Base-by-base conservation (phyloP, 768 basidiomycete genomes). In the Antrodiella citrinella region DNA sequence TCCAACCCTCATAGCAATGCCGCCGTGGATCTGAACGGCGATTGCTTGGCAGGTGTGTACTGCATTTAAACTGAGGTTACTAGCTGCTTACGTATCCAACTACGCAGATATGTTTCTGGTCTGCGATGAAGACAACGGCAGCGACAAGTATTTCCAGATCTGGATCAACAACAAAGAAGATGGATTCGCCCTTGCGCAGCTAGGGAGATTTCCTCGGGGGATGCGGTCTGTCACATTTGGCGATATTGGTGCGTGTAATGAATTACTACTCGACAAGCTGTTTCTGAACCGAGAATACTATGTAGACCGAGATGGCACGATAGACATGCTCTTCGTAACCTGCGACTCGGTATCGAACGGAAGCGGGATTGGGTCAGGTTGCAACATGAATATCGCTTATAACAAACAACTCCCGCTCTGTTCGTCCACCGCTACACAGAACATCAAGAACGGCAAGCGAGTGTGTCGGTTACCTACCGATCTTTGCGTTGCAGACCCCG, bases 1-100 rank as follows among this genome's bases (percentile, higher is more conserved):
- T 78, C 89, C 10, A 82, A 84, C 55, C 94, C 95, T 4, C 96
- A 98, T 62, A 92, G 88, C 62, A 96, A 94, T 65, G 94, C 93
- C 0, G 86, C 93, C 15, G 78, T 98, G 3, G 96, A 99, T 60
- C 69, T 99, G 35, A 81, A 98, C 54, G 96, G 96, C 11, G 96
- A 99, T 65, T 98, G 96, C 65, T 74, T 96, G 3, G 91, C 94
- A 54, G 91, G 91, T 86, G 53, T 54, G 73, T 67, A 9, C 20
- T n/a, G 30, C 10, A 38, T 38, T 38, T 18, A 38, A 10, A 38
- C 10, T 18, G 35, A 38, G 35, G 10, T 22, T 15, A 19, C 5
- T 5, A n/a, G n/a, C n/a, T 23, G 44, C 4, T 12, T 0, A 25
- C 42, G 2, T 19, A 22, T 47, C 15, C 18, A 42, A 12, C 7